Percentiles rank a stretch among this genome's conserved stretches.
Conservation (phyloP, 1,139 yeast genomes). For the Kazachstania sp. region DNA sequence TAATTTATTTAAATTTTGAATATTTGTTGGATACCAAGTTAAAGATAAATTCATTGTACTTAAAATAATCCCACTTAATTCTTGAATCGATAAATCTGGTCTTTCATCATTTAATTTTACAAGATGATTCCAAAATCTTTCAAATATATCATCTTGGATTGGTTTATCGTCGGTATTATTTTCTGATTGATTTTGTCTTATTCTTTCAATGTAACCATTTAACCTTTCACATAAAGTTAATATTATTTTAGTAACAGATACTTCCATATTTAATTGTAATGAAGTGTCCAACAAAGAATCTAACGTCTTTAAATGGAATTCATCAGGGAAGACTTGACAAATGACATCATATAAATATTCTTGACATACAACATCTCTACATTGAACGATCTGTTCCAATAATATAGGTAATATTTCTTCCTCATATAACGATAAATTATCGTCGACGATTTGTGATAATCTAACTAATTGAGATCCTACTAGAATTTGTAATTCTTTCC, state of each 20-base stretch:
- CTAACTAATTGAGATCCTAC: constrained; percentile 91
- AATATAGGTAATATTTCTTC: constrained; percentile 65
- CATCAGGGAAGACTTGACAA: constrained; percentile 91
- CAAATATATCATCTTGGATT: constrained; percentile 36
- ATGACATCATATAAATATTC: constrained; percentile 82
- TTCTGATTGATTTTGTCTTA: neutral
- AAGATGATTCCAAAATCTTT: constrained; percentile 59
- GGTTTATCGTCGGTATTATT: neutral
- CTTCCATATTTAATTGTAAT: constrained; percentile 58
- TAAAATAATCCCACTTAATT: constrained; percentile 56
- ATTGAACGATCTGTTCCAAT: constrained; percentile 85
- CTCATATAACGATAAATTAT: constrained; percentile 45
- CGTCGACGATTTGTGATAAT: constrained; percentile 77
- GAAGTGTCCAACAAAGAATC: constrained; percentile 58
- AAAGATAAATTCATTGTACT: constrained; percentile 58
- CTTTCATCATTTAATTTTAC: constrained; percentile 45
- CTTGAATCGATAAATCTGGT: constrained; percentile 58
- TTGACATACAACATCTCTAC: constrained; percentile 87
- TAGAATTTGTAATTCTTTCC: constrained; percentile 81
- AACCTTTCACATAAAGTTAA: constrained; percentile 66
- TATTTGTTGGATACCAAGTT: constrained; percentile 56
- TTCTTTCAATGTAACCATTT: constrained; percentile 41
- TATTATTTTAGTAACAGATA: constrained; percentile 59
- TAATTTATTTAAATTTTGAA: constrained; percentile 52
- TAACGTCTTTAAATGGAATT: constrained; percentile 73